Evolutionary conservation across 2,329 filamentous ascomycete species (phyloP).

Genomic region (Hypoxylon sp.): DNA sequence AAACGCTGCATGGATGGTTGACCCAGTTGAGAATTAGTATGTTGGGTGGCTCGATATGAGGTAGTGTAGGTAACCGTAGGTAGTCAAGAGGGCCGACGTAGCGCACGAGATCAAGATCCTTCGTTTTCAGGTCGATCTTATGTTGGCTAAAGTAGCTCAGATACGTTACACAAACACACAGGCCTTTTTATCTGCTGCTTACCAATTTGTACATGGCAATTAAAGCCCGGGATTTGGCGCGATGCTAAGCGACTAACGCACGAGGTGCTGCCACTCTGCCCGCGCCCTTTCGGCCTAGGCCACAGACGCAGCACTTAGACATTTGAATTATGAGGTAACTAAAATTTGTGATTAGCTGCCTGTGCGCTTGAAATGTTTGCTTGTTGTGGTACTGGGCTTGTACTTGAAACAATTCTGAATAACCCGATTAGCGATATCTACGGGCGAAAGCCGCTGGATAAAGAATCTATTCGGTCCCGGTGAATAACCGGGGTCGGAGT

Average conservation of each 20-base stretch:
- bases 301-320: neutral
- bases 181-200: neutral
- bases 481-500: constrained; percentile 10
- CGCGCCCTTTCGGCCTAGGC: neutral
- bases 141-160: neutral
- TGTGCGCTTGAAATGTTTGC: constrained; percentile 26
- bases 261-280: neutral
- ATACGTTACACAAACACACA: constrained; percentile 11
- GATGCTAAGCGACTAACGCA: neutral
- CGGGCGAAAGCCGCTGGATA: constrained; percentile 12
- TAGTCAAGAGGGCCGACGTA: neutral
- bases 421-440: constrained; percentile 7
- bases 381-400: constrained; percentile 17
- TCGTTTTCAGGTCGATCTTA: neutral
- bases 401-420: constrained; percentile 24
- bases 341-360: constrained; percentile 8
- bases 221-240: constrained; percentile 3
- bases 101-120: neutral
- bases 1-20: neutral
- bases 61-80: no score
- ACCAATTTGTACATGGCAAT: neutral
- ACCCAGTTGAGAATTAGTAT: constrained; percentile 6
- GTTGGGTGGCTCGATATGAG: no score
- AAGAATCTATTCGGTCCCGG: constrained; percentile 39
- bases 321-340: constrained; percentile 1